Evolutionary conservation across 2,329 filamentous ascomycete species (phyloP).

Genomic region (Fusarium setosum): DNA sequence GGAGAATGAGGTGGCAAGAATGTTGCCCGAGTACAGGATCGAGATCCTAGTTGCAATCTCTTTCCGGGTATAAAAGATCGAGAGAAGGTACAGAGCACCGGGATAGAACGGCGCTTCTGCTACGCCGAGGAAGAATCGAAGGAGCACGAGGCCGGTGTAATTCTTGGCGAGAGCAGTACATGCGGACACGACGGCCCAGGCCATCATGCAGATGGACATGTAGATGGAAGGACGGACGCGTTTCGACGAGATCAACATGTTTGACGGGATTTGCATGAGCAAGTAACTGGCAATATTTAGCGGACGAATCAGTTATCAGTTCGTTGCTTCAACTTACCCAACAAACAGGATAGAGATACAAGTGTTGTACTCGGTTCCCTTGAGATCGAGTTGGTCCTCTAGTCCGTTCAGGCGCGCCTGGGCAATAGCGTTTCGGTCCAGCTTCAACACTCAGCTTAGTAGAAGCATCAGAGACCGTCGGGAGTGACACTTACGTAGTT

Average conservation of each 20-base stretch:
- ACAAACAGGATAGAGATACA: constrained; percentile 51
- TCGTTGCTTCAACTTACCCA: constrained; percentile 44
- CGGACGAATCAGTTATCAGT: fast-evolving
- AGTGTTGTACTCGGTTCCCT: constrained; percentile 49
- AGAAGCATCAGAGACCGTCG: fast-evolving
- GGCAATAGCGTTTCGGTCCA: constrained; percentile 68
- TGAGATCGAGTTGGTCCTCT: constrained; percentile 61
- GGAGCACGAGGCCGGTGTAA: constrained; percentile 54
- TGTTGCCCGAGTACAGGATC: constrained; percentile 55
- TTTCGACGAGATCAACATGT: constrained; percentile 50
- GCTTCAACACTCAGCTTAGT: constrained; percentile 22
- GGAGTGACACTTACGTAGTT: constrained; percentile 43
- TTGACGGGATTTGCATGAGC: constrained; percentile 51
- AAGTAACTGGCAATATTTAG: constrained; percentile 29
- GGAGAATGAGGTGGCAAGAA: constrained; percentile 51
- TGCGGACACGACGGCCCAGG: constrained; percentile 54
- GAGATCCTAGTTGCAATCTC: constrained; percentile 54
- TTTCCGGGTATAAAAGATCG: constrained; percentile 65
- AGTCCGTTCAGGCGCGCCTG: constrained; percentile 66
- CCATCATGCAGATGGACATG: constrained; percentile 51
- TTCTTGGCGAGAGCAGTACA: constrained; percentile 54
- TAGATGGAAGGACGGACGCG: constrained; percentile 57
- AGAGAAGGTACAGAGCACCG: constrained; percentile 54
- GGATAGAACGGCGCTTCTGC: constrained; percentile 53
- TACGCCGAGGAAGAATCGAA: constrained; percentile 54